Conservation (phyloP, 352 stramenopile species). For the Pythium aquatile region DNA sequence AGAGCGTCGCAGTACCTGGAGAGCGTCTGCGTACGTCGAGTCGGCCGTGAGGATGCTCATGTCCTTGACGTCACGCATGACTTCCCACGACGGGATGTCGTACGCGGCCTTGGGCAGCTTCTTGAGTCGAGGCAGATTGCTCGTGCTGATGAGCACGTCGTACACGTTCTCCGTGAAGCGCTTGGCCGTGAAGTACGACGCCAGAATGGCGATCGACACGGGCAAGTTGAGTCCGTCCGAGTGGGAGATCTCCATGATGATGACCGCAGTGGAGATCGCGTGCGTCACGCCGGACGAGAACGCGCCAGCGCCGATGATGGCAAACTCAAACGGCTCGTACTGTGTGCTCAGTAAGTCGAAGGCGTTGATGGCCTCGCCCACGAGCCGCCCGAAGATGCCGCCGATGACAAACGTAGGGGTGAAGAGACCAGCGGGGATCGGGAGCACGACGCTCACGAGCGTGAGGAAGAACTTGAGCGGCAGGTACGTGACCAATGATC, state of each 20-base stretch:
- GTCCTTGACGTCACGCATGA: slow-evolving; percentile 75
- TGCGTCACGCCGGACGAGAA: slow-evolving; percentile 92
- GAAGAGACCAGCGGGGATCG: slow-evolving; percentile 75
- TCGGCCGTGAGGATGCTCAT: slow-evolving; percentile 67
- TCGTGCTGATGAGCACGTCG: slow-evolving; percentile 87
- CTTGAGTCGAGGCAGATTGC: slow-evolving; percentile 67
- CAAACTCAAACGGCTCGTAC: slow-evolving; percentile 91
- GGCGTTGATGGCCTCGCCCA: slow-evolving; percentile 70
- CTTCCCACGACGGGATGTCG: slow-evolving; percentile 81
- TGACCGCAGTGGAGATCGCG: slow-evolving; percentile 91
- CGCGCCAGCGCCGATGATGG: slow-evolving; percentile 89
- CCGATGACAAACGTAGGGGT: slow-evolving; percentile 86
- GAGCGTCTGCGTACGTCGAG: slow-evolving; percentile 64
- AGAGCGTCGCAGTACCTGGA: slow-evolving; percentile 45
- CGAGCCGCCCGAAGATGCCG: slow-evolving; percentile 77
- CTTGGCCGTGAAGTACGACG: slow-evolving; percentile 89
- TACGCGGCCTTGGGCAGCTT: slow-evolving; percentile 84
- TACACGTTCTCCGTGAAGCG: slow-evolving; percentile 91
- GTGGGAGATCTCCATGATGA: slow-evolving; percentile 93
- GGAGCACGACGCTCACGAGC: slow-evolving; percentile 71
- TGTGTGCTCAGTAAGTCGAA: slow-evolving; percentile 57
- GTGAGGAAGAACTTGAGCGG: slow-evolving; percentile 80
- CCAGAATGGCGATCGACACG: slow-evolving; percentile 85
- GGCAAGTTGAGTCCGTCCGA: slow-evolving; percentile 84
- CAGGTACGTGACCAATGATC: slow-evolving; percentile 74